phyloP scores from a whole-genome alignment of 129 eudicot species.

The Dittrichia graveolens region DNA sequence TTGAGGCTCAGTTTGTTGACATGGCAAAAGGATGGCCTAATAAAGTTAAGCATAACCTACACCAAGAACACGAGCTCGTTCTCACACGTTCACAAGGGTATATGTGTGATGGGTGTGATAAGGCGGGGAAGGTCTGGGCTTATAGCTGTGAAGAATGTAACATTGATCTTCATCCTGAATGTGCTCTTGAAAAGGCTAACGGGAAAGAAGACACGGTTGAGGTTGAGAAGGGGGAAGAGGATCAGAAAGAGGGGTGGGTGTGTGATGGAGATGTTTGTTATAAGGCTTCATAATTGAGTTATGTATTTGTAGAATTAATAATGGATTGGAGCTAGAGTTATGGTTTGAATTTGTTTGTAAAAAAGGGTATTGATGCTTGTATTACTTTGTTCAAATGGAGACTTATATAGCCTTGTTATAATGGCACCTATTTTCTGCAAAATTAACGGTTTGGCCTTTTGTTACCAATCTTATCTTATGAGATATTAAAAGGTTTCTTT shows the following conservation, averaged over 20 bases:
- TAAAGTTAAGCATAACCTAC: constrained; percentile 54
- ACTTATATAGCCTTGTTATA: no score
- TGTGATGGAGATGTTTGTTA: constrained; percentile 80
- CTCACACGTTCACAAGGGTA: constrained; percentile 48
- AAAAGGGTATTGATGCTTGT: no score
- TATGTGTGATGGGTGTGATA: constrained; percentile 64
- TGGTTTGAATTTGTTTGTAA: background rate
- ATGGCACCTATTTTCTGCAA: no score
- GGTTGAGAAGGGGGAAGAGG: no score
- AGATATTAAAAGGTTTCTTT: no score
- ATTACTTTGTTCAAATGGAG: no score
- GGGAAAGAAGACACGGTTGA: no score
- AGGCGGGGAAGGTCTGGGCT: constrained; percentile 61
- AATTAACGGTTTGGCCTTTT: no score
- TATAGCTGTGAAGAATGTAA: constrained; percentile 65
- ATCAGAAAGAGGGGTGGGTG: constrained; percentile 55
- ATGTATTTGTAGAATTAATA: background rate
- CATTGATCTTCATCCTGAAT: constrained; percentile 74
- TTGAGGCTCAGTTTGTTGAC: constrained; percentile 56
- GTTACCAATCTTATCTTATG: no score
- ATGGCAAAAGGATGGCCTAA: constrained; percentile 88
- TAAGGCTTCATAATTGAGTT: constrained; percentile 34
- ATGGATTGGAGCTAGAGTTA: background rate
- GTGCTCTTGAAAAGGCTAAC: no score
- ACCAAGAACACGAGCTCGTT: constrained; percentile 69